Evolutionary conservation across 768 basidiomycete genomes (phyloP).

Genomic region (Gymnopilus junonius): DNA sequence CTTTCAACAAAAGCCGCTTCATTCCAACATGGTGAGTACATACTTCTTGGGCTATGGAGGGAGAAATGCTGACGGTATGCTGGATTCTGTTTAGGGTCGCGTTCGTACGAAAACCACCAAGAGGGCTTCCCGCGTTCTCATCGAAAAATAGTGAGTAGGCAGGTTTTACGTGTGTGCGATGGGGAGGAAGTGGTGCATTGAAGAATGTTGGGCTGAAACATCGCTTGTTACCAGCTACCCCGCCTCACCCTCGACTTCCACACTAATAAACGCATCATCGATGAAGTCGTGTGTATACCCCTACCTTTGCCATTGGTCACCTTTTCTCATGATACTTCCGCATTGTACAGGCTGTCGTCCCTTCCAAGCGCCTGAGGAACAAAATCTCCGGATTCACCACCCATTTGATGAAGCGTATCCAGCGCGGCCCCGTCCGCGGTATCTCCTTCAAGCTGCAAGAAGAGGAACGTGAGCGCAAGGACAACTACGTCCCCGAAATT

Average conservation of each 20-base stretch:
- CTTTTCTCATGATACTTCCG: not conserved
- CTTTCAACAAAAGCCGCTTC: conserved; percentile 22
- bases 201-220: not conserved
- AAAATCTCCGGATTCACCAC: conserved; percentile 99
- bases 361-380: conserved; percentile 99
- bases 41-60: not conserved
- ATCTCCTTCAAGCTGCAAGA: conserved; percentile 99
- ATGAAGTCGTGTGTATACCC: conserved; percentile 77
- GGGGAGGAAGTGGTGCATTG: not conserved
- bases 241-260: conserved; percentile 99
- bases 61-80: conserved; percentile 19
- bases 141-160: conserved; percentile 95
- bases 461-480: conserved; percentile 98
- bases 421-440: conserved; percentile 96
- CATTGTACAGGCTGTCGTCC: conserved; percentile 82
- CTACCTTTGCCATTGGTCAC: not conserved
- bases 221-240: conserved; percentile 73
- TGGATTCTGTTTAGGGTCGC: conserved; percentile 74
- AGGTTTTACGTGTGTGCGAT: not conserved
- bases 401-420: conserved; percentile 99
- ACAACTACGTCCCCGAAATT: conserved; percentile 98
- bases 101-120: conserved; percentile 99
- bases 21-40: conserved; percentile 56
- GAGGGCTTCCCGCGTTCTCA: conserved; percentile 97
- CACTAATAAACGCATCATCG: conserved; percentile 99